phyloP scores from a whole-genome alignment of 2,329 filamentous ascomycete genomes.

The Neofusicoccum umdonicola region DNA sequence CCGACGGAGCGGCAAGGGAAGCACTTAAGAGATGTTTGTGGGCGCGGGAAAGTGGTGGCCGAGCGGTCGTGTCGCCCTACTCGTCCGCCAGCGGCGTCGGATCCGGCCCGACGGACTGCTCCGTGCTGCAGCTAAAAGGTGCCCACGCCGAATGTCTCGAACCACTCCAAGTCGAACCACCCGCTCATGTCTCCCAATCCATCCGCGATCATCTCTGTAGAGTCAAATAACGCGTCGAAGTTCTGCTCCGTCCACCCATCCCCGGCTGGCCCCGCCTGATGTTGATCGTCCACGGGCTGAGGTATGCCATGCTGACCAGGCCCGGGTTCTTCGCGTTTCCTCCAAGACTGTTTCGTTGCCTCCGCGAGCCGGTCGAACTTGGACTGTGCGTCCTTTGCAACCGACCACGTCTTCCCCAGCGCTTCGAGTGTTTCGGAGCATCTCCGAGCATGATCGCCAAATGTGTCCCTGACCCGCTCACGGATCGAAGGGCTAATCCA shows the following conservation, averaged over 20 bases:
- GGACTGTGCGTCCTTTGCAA: slow-evolving; percentile 38
- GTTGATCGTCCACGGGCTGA: not conserved
- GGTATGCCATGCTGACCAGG: not conserved
- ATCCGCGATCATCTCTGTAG: not conserved
- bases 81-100: not conserved
- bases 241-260: not conserved
- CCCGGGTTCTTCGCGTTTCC: not conserved
- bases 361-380: slow-evolving; percentile 2
- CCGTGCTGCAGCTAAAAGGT: not conserved
- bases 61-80: not conserved
- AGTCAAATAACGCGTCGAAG: not conserved
- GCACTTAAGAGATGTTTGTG: not conserved
- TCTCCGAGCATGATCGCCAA: slow-evolving; percentile 44
- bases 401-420: slow-evolving; percentile 53
- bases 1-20: not conserved
- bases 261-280: not conserved
- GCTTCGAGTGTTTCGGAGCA: slow-evolving; percentile 51
- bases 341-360: slow-evolving; percentile 4
- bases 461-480: slow-evolving; percentile 37
- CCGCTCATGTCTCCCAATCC: slow-evolving; percentile 1
- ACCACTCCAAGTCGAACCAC: slow-evolving; percentile 14
- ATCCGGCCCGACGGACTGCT: not conserved
- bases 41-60: not conserved
- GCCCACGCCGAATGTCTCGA: not conserved
- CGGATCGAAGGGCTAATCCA: slow-evolving; percentile 46